Evolutionary conservation across 176 grass and related monocot genomes (phyloP), one percentile per base, ranked within the genome.

Genomic region (Aegilops bicornis): DNA sequence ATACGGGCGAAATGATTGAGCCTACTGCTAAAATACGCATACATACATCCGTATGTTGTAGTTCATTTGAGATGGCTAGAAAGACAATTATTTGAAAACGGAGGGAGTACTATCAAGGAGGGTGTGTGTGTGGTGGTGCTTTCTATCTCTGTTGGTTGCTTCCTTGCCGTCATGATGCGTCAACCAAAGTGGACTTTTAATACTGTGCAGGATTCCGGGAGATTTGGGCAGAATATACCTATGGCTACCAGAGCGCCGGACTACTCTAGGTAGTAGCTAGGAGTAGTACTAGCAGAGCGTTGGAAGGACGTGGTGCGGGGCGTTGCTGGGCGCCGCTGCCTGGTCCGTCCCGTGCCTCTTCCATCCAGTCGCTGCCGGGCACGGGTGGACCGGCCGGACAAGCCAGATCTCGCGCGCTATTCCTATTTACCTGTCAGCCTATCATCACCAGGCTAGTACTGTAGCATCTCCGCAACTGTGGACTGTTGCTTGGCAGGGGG

Each of bases 241-340:
- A 40, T 40, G 9, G 19, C 16, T 52, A 52, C 15, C 30, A 0
- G 52, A 61, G 7, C 20, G 20, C 76, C 6, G 32, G 33, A 5
- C 33, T 35, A 54, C 16, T 54, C 50, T 54, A 7, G 3, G 3
- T 4, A 16, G 30, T 31, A 31, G 5, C 39, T 40, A 40, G 8
- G 39, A 40, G 39, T 10, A 40, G 39, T 40, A 40, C 0, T 40
- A 10, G 39, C 39, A 40, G 8, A 36, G 65, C 27, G 13, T 27
- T 64, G 67, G 85, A 62, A 14, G 43, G 7, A 76, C 15, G 31
- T 2, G 86, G 86, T 37, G 86, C 14, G 70, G 85, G 86, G 24
- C 24, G 70, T 66, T 67, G 45, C 79, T 52, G 71, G 79, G 32
- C 84, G n/a, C 7, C 0, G 9, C 36, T 19, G 6, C 22, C 35